Conservation (phyloP, 805 yeast species). For the Zygosaccharomyces bailii region DNA sequence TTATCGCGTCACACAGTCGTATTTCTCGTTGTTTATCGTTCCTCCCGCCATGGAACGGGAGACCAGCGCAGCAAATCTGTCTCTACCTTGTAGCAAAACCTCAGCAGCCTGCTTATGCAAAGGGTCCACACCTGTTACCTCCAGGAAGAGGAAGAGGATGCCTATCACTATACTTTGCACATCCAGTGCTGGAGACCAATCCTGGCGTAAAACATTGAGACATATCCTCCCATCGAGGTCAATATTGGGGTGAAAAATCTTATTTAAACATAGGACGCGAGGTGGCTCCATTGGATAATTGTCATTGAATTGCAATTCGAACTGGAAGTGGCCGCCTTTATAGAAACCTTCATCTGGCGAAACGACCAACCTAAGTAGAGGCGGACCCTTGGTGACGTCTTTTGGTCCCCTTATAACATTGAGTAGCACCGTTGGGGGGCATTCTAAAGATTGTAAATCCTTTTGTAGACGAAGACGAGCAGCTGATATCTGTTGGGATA, state of each 20-base stretch:
- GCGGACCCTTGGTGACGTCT: constrained; percentile 9
- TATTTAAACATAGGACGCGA: constrained; percentile 64
- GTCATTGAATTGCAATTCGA: constrained; percentile 60
- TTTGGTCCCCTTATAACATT: constrained; percentile 10
- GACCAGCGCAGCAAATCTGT: constrained; percentile 56
- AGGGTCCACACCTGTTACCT: constrained; percentile 91
- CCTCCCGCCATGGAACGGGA: constrained; percentile 70
- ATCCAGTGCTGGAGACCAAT: constrained; percentile 92
- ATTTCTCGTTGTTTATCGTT: constrained; percentile 50
- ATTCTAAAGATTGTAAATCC: constrained; percentile 26
- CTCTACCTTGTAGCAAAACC: constrained; percentile 44
- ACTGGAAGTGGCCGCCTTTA: constrained; percentile 42
- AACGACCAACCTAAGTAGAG: constrained; percentile 21
- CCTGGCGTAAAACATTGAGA: constrained; percentile 85
- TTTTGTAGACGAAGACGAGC: constrained; percentile 21
- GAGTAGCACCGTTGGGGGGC: constrained; percentile 25
- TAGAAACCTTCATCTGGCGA: constrained; percentile 34
- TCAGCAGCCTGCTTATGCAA: constrained; percentile 87
- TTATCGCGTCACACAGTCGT: constrained; percentile 51
- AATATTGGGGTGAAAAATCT: constrained; percentile 90
- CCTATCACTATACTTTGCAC: constrained; percentile 82
- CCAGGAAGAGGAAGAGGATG: constrained; percentile 75
- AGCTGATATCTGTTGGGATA: constrained; percentile 2
- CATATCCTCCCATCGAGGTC: constrained; percentile 89
- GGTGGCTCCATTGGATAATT: constrained; percentile 94